phyloP scores from a whole-genome alignment of 495 filamentous ascomycete genomes.

The Filosporella fistucella region DNA sequence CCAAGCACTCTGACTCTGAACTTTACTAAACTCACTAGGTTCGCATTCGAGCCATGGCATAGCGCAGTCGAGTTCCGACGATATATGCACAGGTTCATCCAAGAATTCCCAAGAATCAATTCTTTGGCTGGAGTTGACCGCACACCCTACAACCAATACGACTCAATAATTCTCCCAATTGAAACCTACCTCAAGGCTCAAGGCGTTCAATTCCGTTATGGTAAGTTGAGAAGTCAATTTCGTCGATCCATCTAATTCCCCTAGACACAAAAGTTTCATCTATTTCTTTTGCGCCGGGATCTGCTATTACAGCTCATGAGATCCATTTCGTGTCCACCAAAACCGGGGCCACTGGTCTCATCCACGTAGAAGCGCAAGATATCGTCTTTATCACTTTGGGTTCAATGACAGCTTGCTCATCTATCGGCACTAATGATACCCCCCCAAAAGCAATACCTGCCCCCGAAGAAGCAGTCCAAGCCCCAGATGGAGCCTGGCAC shows the following conservation, averaged over 20 bases:
- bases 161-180: constrained; percentile 36
- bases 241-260: background rate
- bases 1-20: constrained; percentile 11
- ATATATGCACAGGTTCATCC: constrained; percentile 24
- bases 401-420: constrained; percentile 21
- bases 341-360: constrained; percentile 1
- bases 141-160: constrained; percentile 35
- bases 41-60: constrained; percentile 39
- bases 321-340: constrained; percentile 14
- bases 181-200: constrained; percentile 30
- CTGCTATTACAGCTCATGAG: constrained; percentile 6
- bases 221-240: constrained; percentile 20
- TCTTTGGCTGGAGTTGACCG: constrained; percentile 25
- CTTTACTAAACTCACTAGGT: constrained; percentile 3
- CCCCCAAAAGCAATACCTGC: constrained; percentile 9
- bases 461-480: background rate
- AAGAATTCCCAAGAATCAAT: constrained; percentile 17
- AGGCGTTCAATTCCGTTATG: constrained; percentile 40
- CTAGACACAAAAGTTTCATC: constrained; percentile 12
- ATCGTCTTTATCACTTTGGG: constrained; percentile 23
- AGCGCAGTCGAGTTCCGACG: constrained; percentile 29
- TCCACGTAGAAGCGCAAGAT: constrained; percentile 21
- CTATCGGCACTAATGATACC: constrained; percentile 14
- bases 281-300: constrained; percentile 4
- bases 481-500: constrained; percentile 15